Conservation (phyloP, 495 filamentous ascomycete genomes). For the Xanthoparmelia taractica region DNA sequence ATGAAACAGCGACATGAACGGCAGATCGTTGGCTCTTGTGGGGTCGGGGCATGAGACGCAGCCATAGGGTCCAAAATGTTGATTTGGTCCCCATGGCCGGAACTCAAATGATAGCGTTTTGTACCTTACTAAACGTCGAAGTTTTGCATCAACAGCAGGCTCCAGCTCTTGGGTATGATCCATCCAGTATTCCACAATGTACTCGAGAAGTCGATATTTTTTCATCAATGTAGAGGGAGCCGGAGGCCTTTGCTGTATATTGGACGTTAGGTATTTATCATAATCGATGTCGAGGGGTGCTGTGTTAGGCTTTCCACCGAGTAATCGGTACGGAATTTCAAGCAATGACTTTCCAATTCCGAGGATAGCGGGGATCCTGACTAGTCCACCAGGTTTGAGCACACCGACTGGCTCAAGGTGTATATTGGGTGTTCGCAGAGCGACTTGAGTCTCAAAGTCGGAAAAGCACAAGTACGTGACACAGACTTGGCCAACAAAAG, state of each 20-base stretch:
- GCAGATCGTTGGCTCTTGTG: neutral
- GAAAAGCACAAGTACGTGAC: conserved; percentile 25
- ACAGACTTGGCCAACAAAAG: conserved; percentile 17
- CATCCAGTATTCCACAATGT: conserved; percentile 1
- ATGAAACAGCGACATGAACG: conserved; percentile 1
- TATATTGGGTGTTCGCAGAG: neutral
- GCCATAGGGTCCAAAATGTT: conserved; percentile 7
- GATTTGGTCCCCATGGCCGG: conserved; percentile 3
- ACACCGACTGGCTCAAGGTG: neutral
- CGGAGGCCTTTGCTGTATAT: neutral
- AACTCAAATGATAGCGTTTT: conserved; percentile 2
- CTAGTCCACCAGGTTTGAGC: neutral
- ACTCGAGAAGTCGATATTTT: conserved; percentile 12
- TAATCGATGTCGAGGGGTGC: neutral
- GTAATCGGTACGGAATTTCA: neutral
- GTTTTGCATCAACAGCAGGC: neutral
- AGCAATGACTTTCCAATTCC: neutral
- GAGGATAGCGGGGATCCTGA: neutral
- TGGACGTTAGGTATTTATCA: neutral
- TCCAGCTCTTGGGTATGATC: conserved; percentile 7
- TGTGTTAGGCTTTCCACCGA: neutral
- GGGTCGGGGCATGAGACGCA: neutral
- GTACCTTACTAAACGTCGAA: neutral
- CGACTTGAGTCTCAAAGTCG: conserved; percentile 23
- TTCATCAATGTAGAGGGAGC: neutral